These are phyloP conservation scores for Ophiostoma piceae DNA, from an alignment of 2,329 filamentous ascomycete species.

Conservation along the genomic window DNA sequence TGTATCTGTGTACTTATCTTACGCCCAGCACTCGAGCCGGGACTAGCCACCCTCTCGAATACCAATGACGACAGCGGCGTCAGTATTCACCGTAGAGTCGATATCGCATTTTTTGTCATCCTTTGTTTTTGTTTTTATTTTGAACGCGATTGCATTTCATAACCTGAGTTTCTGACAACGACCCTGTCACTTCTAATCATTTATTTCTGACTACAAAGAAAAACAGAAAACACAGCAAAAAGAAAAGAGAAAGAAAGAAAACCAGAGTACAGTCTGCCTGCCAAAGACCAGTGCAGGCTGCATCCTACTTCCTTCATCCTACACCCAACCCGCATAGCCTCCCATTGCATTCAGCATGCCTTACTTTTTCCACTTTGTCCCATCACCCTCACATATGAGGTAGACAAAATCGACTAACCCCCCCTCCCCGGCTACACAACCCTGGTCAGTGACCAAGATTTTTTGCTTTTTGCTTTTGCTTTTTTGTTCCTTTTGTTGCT, in stretches of 20 bases:
- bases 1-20: background rate
- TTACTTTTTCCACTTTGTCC: background rate
- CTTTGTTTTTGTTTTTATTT: no score
- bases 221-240: no score
- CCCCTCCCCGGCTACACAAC: conserved; percentile 6
- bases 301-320: no score
- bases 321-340: background rate
- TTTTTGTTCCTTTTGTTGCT: background rate
- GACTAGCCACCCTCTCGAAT: background rate
- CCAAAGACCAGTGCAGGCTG: no score
- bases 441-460: conserved; percentile 7
- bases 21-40: conserved; percentile 5
- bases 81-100: background rate
- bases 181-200: background rate
- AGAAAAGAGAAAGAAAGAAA: no score
- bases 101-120: no score
- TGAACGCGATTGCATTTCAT: background rate
- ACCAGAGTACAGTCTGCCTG: no score
- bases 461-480: no score
- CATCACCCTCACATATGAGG: background rate
- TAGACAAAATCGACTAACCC: background rate
- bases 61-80: conserved; percentile 15
- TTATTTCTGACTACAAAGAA: background rate
- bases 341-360: background rate
- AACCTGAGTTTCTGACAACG: background rate